Percentiles rank a stretch among this genome's conserved stretches.
These are phyloP conservation scores for Thraustochytrium striatum DNA, from an alignment of 352 stramenopile genomes.

Conservation along the genomic window DNA sequence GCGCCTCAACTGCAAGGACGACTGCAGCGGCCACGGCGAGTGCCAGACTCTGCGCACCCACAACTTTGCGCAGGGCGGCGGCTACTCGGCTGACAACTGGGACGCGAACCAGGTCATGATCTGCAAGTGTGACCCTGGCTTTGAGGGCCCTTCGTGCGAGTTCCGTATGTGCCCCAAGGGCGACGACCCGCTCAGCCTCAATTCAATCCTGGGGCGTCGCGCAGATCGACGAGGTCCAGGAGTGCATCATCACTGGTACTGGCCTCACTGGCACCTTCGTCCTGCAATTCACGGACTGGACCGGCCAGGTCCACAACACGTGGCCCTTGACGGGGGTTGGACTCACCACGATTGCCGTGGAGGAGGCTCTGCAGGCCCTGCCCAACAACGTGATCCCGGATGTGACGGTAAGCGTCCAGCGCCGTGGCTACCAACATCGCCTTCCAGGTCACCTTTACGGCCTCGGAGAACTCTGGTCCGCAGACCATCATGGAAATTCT, in stretches of 20 bases:
- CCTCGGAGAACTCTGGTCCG: slow-evolving; percentile 5
- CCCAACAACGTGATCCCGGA: slow-evolving; percentile 58
- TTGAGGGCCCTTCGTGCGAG: slow-evolving; percentile 44
- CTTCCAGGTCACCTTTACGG: slow-evolving; percentile 56
- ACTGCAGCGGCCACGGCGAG: slow-evolving; percentile 73
- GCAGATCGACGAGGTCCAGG: slow-evolving; percentile 22
- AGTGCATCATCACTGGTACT: slow-evolving; percentile 41
- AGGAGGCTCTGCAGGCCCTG: slow-evolving; percentile 58
- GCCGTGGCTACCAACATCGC: slow-evolving; percentile 24
- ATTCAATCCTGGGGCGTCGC: not conserved
- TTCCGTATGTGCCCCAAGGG: slow-evolving; percentile 43
- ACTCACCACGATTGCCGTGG: slow-evolving; percentile 43
- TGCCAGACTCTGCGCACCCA: slow-evolving; percentile 62
- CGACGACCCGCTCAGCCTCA: slow-evolving; percentile 43
- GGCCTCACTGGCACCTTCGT: slow-evolving; percentile 52
- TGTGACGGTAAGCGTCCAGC: slow-evolving; percentile 42
- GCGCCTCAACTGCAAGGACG: slow-evolving; percentile 62
- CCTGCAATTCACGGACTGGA: slow-evolving; percentile 47
- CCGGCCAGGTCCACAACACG: slow-evolving; percentile 64
- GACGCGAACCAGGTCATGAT: slow-evolving; percentile 71
- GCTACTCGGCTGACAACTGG: slow-evolving; percentile 61
- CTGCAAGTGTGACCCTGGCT: slow-evolving; percentile 80
- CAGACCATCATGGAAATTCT: not conserved
- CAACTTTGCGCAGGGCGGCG: slow-evolving; percentile 54
- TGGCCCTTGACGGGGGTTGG: slow-evolving; percentile 57